A percentile compares a stretch with the other conserved stretches of the same genome.
Evolutionary conservation across 805 yeast genomes (phyloP).

Genomic region (Ogataea ramenticola): DNA sequence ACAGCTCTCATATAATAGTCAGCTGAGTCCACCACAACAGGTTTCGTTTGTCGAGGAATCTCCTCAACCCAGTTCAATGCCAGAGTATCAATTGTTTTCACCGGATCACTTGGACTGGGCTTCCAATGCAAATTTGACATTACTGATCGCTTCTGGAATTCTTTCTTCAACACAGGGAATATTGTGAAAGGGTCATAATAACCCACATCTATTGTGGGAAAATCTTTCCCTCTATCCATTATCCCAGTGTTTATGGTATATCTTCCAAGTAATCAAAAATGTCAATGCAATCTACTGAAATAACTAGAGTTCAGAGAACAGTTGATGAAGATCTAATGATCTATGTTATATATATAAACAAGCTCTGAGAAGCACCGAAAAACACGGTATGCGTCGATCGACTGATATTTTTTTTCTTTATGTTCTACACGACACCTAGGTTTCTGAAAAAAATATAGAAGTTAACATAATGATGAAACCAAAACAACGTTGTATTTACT

Average conservation of each 20-base stretch:
- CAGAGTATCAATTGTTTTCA: conserved; percentile 57
- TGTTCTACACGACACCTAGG: background rate
- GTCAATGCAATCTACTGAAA: no score
- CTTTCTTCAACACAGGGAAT: conserved; percentile 35
- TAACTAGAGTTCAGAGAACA: no score
- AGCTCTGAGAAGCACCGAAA: no score
- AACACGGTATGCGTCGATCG: no score
- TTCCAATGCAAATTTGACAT: conserved; percentile 70
- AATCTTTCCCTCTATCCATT: background rate
- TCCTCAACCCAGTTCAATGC: conserved; percentile 53
- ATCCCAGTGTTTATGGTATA: no score
- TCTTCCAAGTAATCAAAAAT: no score
- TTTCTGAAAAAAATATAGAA: no score
- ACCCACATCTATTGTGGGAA: conserved; percentile 30
- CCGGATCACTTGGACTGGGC: conserved; percentile 37
- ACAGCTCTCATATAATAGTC: conserved; percentile 2
- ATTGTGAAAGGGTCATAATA: conserved; percentile 73
- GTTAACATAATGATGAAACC: background rate
- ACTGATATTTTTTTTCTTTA: no score
- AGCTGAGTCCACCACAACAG: conserved; percentile 1
- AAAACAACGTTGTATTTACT: background rate
- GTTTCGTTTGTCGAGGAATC: conserved; percentile 28
- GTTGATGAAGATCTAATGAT: no score
- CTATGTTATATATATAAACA: no score
- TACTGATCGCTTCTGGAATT: conserved; percentile 41